Percentiles rank a stretch among this genome's conserved stretches.
phyloP scores from a whole-genome alignment of 1,284 basidiomycete species.

The Ceratobasidium sp. region DNA sequence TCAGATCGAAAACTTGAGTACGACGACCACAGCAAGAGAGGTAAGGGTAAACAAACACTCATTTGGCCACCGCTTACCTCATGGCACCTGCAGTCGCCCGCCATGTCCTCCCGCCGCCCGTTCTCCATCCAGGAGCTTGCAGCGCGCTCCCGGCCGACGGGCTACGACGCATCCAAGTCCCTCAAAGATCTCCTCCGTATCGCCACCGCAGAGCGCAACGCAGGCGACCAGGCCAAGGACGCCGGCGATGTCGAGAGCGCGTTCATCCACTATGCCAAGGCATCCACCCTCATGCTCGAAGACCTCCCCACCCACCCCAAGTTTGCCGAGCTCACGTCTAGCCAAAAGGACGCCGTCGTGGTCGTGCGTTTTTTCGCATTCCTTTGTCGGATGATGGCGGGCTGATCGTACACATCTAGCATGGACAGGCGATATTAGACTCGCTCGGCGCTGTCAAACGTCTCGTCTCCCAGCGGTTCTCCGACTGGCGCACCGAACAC shows the following conservation, averaged over 20 bases:
- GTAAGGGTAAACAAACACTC: background rate
- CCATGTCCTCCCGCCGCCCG: conserved; percentile 35
- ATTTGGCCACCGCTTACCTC: background rate
- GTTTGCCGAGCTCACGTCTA: conserved; percentile 50
- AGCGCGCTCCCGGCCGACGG: conserved; percentile 37
- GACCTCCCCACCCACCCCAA: conserved; percentile 62
- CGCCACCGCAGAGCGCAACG: conserved; percentile 50
- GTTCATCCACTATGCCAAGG: conserved; percentile 65
- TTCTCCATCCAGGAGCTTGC: conserved; percentile 43
- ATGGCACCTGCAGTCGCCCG: background rate
- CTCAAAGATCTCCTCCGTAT: conserved; percentile 48
- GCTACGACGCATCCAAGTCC: conserved; percentile 42
- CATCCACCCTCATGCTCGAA: conserved; percentile 69
- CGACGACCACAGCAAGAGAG: background rate
- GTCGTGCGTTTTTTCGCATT: conserved; percentile 50
- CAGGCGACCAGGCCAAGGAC: conserved; percentile 53
- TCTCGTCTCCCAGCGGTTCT: conserved; percentile 30
- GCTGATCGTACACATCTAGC: conserved; percentile 41
- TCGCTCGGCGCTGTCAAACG: conserved; percentile 37
- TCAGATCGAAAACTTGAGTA: background rate
- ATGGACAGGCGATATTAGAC: conserved; percentile 46
- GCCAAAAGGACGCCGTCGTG: conserved; percentile 53
- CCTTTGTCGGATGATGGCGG: conserved; percentile 3
- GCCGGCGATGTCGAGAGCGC: conserved; percentile 62
- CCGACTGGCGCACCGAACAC: conserved; percentile 29